Percentiles rank a stretch among this genome's conserved stretches.
Evolutionary conservation across 306 rosid species (phyloP).

Genomic region (Lithocarpus polystachyus): DNA sequence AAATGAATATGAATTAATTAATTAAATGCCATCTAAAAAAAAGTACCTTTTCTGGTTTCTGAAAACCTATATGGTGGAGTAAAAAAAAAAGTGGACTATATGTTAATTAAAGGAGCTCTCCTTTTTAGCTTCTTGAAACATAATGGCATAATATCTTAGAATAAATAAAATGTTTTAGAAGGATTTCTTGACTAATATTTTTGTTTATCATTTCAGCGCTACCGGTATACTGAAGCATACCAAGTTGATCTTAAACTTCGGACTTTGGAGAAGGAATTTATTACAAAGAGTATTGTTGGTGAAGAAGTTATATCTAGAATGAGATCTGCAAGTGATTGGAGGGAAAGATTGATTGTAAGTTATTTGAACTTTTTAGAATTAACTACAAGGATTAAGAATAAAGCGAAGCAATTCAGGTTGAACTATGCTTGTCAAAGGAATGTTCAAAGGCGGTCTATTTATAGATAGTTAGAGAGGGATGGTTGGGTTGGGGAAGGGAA

Average conservation of each 20-base stretch:
- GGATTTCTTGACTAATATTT: slow-evolving; percentile 19
- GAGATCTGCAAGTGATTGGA: slow-evolving; percentile 54
- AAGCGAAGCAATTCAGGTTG: not conserved
- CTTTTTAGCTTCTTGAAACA: slow-evolving; percentile 11
- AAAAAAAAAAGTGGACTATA: not conserved
- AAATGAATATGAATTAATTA: too few species aligned
- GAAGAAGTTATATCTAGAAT: slow-evolving; percentile 59
- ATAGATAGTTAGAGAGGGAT: not conserved
- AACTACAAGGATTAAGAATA: not conserved
- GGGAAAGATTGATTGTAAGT: slow-evolving; percentile 91
- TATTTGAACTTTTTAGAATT: not conserved
- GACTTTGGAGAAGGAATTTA: slow-evolving; percentile 59
- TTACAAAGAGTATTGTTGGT: slow-evolving; percentile 46
- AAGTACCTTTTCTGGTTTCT: too few species aligned
- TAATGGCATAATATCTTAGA: not conserved
- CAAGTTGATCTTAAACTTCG: slow-evolving; percentile 73
- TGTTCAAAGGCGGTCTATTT: not conserved
- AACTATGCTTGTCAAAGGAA: not conserved
- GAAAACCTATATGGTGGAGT: too few species aligned
- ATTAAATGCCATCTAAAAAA: too few species aligned
- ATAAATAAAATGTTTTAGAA: not conserved
- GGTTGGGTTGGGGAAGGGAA: not conserved
- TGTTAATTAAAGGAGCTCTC: not conserved
- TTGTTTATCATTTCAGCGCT: slow-evolving; percentile 60
- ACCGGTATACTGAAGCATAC: slow-evolving; percentile 75